Percentiles rank a stretch among this genome's conserved stretches.
Evolutionary conservation across 305 asterid species (phyloP).

Genomic region (Rubia tinctorum): DNA sequence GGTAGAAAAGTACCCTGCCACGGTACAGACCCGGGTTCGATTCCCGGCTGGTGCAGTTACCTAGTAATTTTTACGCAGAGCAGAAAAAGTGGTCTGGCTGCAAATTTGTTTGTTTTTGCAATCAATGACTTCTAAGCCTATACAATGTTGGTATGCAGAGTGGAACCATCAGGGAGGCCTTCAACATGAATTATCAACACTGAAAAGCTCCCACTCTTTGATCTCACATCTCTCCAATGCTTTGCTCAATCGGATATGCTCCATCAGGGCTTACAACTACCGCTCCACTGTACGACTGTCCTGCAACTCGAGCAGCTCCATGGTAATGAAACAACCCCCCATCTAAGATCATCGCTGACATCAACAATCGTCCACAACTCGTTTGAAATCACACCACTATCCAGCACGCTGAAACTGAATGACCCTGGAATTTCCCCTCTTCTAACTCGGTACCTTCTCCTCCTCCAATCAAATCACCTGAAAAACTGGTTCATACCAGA

Average conservation of each 20-base stretch:
- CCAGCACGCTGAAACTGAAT: constrained; percentile 73
- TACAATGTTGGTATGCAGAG: constrained; percentile 24
- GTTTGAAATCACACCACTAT: constrained; percentile 82
- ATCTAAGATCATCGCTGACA: constrained; percentile 67
- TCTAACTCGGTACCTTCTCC: constrained; percentile 74
- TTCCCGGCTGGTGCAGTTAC: constrained; percentile 39
- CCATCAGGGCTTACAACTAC: constrained; percentile 81
- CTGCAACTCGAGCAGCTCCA: constrained; percentile 90
- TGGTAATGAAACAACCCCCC: constrained; percentile 95
- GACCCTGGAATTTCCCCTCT: constrained; percentile 68
- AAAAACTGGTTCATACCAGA: constrained; percentile 93
- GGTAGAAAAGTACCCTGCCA: constrained; percentile 57
- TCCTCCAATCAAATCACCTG: constrained; percentile 81
- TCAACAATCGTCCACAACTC: constrained; percentile 86
- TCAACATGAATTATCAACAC: constrained; percentile 74
- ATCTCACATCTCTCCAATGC: constrained; percentile 72
- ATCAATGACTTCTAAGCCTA: background rate
- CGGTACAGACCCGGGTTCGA: constrained; percentile 54
- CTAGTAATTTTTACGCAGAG: no score
- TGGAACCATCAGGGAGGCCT: constrained; percentile 68
- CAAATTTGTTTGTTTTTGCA: background rate
- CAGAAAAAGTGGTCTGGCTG: no score
- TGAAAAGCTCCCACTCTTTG: constrained; percentile 82
- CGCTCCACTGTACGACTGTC: constrained; percentile 89
- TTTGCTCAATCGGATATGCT: constrained; percentile 48